Evolutionary conservation across 441 rosid species (phyloP).

Genomic region (Kokia cookei): DNA sequence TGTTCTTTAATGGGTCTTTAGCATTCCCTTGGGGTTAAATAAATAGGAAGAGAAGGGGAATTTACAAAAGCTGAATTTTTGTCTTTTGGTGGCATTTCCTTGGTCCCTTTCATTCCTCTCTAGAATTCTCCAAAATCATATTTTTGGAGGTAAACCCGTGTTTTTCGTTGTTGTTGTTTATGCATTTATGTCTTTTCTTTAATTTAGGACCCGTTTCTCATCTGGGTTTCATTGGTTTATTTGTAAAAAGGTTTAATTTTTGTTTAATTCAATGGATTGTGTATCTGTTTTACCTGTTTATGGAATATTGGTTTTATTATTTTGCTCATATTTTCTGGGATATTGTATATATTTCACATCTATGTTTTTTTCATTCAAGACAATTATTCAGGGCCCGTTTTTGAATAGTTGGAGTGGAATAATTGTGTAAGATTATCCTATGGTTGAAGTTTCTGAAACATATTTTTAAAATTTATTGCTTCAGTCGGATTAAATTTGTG

Average conservation of each 20-base stretch:
- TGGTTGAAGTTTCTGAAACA: not conserved
- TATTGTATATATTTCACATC: not conserved
- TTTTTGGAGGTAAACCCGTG: constrained; percentile 6
- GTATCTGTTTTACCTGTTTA: not conserved
- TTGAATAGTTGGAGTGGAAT: not conserved
- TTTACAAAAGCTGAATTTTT: not conserved
- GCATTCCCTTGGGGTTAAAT: constrained; percentile 1
- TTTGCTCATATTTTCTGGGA: not conserved
- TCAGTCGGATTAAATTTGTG: not conserved
- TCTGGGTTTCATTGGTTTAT: not conserved
- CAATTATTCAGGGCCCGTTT: not conserved
- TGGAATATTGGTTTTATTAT: not conserved
- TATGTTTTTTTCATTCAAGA: not conserved
- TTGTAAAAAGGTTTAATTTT: not conserved
- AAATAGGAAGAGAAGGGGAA: not conserved
- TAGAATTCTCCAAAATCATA: not conserved
- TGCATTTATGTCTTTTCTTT: not conserved
- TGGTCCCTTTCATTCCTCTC: not conserved
- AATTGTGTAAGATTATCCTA: not conserved
- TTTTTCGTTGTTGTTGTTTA: not conserved
- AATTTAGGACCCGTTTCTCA: not conserved
- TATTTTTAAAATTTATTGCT: not conserved
- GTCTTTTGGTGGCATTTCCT: not conserved
- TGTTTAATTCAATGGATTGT: not conserved
- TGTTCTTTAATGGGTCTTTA: constrained; percentile 21